phyloP scores from a whole-genome alignment of 257 asterid species.

The Gentiana dahurica region DNA sequence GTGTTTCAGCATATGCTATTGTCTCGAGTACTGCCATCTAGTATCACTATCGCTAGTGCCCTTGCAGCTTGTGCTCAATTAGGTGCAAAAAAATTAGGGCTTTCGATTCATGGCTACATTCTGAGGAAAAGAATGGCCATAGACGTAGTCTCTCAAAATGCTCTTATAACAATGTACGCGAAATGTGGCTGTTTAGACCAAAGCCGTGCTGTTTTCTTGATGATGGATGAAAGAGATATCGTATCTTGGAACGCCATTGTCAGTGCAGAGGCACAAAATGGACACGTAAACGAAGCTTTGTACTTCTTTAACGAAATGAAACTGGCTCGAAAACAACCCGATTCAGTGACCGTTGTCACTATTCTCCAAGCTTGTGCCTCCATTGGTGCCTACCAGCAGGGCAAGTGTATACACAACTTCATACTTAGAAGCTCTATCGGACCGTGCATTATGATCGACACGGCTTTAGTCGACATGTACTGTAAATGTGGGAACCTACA shows the following conservation, averaged over 20 bases:
- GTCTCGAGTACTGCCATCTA: conserved; percentile 37
- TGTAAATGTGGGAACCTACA: conserved; percentile 70
- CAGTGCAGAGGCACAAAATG: conserved; percentile 57
- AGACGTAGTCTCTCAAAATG: conserved; percentile 47
- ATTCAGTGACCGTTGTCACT: conserved; percentile 54
- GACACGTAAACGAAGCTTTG: conserved; percentile 38
- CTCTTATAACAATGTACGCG: conserved; percentile 71
- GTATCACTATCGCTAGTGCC: conserved; percentile 54
- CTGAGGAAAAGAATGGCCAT: conserved; percentile 39
- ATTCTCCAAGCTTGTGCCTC: conserved; percentile 85
- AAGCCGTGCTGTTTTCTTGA: conserved; percentile 42
- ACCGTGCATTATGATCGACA: conserved; percentile 50
- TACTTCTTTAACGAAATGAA: conserved; percentile 60
- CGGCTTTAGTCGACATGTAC: conserved; percentile 83
- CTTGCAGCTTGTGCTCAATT: conserved; percentile 80
- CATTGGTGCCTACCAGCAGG: conserved; percentile 73
- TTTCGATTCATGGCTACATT: conserved; percentile 53
- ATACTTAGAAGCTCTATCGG: conserved; percentile 44
- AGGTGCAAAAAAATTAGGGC: conserved; percentile 46
- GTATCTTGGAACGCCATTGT: conserved; percentile 88
- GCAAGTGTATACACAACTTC: conserved; percentile 70
- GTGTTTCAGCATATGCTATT: conserved; percentile 46
- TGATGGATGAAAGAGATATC: conserved; percentile 50
- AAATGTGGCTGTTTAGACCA: conserved; percentile 57
- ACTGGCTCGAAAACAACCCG: conserved; percentile 37